Conservation (phyloP, 129 eudicot genomes). For the Calendula officinalis region DNA sequence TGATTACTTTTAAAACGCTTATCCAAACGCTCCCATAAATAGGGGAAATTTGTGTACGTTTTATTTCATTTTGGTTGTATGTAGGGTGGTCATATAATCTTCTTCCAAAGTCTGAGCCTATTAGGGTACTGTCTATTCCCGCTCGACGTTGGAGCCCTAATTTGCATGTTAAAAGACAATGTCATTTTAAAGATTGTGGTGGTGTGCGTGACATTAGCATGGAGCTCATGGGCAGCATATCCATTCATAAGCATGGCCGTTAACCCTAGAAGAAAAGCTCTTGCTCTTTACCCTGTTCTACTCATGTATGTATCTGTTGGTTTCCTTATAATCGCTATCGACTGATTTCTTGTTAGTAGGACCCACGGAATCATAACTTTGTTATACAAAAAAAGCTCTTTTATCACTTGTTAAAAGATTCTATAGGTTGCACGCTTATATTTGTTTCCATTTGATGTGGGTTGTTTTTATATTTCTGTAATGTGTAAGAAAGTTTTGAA, state of each 20-base stretch:
- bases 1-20: neutral
- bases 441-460: too few relatives aligned
- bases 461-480: neutral
- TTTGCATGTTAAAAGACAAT: conserved; percentile 72
- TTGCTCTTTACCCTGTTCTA: conserved; percentile 83
- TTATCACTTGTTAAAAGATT: neutral
- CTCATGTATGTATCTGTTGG: conserved; percentile 97
- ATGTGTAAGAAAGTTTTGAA: conserved; percentile 29
- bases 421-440: neutral
- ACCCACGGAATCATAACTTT: neutral
- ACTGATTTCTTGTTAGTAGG: conserved; percentile 22
- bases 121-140: conserved; percentile 86
- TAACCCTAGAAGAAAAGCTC: conserved; percentile 81
- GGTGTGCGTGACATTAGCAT: conserved; percentile 61
- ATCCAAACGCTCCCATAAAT: too few relatives aligned
- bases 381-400: conserved; percentile 24
- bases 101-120: conserved; percentile 86
- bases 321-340: conserved; percentile 78
- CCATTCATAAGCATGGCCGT: conserved; percentile 92
- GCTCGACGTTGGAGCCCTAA: conserved; percentile 61
- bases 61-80: neutral
- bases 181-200: conserved; percentile 71
- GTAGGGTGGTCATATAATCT: conserved; percentile 95
- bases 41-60: too few relatives aligned
- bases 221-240: conserved; percentile 94